Conservation (phyloP, 306 rosid genomes). For the Lathyrus tuberosus region DNA sequence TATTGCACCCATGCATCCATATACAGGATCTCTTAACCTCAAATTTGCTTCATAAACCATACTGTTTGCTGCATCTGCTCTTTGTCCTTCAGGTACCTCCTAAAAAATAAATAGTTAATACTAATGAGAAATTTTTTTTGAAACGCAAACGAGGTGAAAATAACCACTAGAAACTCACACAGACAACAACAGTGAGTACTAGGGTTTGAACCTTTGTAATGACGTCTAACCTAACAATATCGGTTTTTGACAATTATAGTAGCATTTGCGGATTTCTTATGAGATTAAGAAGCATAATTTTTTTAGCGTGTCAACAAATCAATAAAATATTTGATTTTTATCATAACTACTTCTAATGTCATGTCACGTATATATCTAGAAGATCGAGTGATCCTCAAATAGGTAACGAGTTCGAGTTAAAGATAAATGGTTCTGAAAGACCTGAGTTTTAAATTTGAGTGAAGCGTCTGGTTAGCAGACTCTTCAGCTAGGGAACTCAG, state of each 20-base stretch:
- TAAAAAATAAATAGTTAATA: slow-evolving; percentile 24
- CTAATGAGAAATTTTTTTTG: neutral
- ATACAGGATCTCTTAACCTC: slow-evolving; percentile 85
- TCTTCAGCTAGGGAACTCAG: too few species aligned
- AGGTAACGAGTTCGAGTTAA: neutral
- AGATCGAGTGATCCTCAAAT: neutral
- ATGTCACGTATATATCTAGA: too few species aligned
- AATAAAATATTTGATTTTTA: neutral
- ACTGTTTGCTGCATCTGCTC: slow-evolving; percentile 89
- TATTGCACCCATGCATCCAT: slow-evolving; percentile 93
- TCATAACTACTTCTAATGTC: neutral
- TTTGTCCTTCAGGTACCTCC: slow-evolving; percentile 82
- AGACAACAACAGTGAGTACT: too few species aligned
- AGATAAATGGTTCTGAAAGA: neutral
- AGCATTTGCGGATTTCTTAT: too few species aligned
- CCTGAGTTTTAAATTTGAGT: neutral
- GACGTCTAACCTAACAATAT: too few species aligned
- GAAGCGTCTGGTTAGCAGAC: neutral
- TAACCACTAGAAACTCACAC: too few species aligned
- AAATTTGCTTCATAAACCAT: slow-evolving; percentile 85
- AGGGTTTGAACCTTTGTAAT: too few species aligned
- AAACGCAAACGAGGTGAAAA: too few species aligned
- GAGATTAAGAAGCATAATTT: too few species aligned
- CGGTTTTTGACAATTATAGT: too few species aligned
- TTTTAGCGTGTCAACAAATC: neutral